Base-by-base conservation (phyloP, 352 stramenopile genomes). In the Pythium rhizo-oryzae region DNA sequence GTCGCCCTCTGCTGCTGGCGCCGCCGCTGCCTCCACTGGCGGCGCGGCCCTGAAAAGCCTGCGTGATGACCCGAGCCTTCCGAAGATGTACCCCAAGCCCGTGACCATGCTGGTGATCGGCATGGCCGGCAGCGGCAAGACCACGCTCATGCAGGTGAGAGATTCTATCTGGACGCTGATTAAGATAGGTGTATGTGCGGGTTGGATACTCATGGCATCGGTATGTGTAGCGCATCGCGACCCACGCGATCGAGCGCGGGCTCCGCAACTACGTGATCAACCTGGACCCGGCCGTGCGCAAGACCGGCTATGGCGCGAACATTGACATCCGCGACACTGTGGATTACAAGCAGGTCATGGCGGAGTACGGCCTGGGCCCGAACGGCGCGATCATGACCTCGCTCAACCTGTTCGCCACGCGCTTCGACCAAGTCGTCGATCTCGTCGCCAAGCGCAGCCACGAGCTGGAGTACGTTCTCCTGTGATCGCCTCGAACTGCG, bases 321-420 rank as follows among this genome's bases (percentile, higher is more conserved):
- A 99, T 99, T 68, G 97, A 99, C 80, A 99, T 99, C 78, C 92
- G 98, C 25, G 98, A 99, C 79, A 99, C 97, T 7, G 96, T 99
- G 21, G 96, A 99, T 81, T 99, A 99, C 80, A 98, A 99, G 74
- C 89, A 99, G 80, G 96, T 99, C 37, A 99, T 99, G 96, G 85
- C 80, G 51, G 95, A 99, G 83, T 99, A 99, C 74, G 93, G 94
- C 50, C 79, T 99, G 4, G 98, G 97, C 24, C 98, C 98, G 1
- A 99, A 99, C 82, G 98, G 97, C 15, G 97, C 93, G 19, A 99
- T 99, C 73, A 98, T 99, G 82, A 99, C 98, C 19, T 98, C 93
- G 64, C 85, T 99, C 39, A 99, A 99, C 80, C 85, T 99, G 12
- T 99, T 99, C 77, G 93, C 97, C 8, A 99, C 98, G n/a, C 97